Conservation (phyloP, 495 filamentous ascomycete species). For the Tirmania nivea region DNA sequence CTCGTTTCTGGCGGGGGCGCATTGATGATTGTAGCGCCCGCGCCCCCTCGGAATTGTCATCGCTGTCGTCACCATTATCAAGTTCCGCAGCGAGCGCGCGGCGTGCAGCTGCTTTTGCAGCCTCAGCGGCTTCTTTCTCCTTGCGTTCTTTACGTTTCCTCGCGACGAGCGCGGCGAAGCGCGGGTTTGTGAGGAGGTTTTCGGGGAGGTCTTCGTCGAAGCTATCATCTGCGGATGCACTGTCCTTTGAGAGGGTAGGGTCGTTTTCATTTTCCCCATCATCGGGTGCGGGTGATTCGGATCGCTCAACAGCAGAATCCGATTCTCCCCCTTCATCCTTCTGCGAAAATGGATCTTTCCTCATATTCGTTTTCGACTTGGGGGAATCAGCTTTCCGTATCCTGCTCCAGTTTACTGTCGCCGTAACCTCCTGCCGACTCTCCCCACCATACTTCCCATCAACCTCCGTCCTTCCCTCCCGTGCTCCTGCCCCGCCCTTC, state of each 20-base stretch:
- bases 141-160: constrained; percentile 41
- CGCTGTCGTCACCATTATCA: constrained; percentile 13
- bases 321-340: not conserved
- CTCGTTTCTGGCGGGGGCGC: constrained; percentile 42
- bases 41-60: constrained; percentile 23
- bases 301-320: not conserved
- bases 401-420: not conserved
- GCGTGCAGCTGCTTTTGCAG: constrained; percentile 27
- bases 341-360: not conserved
- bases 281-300: not conserved
- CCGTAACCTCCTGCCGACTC: not conserved
- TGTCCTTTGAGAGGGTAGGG: constrained; percentile 5
- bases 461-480: not conserved
- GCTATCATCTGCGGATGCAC: constrained; percentile 25
- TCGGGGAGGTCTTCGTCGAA: constrained; percentile 22
- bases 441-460: not conserved
- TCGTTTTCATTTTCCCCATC: not conserved
- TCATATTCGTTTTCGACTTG: constrained; percentile 1
- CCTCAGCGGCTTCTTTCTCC: constrained; percentile 35
- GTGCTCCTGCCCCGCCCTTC: not conserved
- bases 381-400: constrained; percentile 1
- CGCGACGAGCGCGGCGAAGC: constrained; percentile 45
- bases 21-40: constrained; percentile 17
- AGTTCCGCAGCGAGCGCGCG: constrained; percentile 12
- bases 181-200: constrained; percentile 28